Evolutionary conservation across 495 filamentous ascomycete genomes (phyloP).

Genomic region (Penicillium samsonianum): DNA sequence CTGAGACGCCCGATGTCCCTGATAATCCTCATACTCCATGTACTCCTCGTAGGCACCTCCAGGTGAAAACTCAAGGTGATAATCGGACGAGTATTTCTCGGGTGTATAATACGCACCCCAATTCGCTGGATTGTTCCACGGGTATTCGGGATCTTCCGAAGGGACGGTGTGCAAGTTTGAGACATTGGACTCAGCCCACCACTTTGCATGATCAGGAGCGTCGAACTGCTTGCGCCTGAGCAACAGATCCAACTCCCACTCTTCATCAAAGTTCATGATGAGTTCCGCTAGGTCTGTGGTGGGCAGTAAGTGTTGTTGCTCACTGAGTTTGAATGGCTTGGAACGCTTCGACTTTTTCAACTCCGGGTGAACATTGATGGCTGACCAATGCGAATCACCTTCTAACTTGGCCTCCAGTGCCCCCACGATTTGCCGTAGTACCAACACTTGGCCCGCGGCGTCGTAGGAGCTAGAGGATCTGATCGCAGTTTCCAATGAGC

Average conservation of each 20-base stretch:
- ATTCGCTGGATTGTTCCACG: not conserved
- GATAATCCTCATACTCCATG: not conserved
- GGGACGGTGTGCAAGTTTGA: not conserved
- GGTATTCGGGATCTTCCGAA: constrained; percentile 10
- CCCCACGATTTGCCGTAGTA: not conserved
- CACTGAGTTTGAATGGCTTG: not conserved
- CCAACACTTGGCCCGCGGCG: constrained; percentile 14
- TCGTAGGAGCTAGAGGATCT: not conserved
- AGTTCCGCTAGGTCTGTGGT: constrained; percentile 5
- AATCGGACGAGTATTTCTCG: not conserved
- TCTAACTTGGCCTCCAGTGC: constrained; percentile 5
- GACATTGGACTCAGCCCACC: constrained; percentile 9
- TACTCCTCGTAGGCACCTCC: not conserved
- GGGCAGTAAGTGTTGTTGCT: constrained; percentile 7
- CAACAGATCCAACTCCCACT: constrained; percentile 26
- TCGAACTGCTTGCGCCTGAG: constrained; percentile 5
- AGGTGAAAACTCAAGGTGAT: constrained; percentile 9
- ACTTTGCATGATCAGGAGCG: not conserved
- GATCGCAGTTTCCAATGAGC: constrained; percentile 12
- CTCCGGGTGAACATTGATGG: not conserved
- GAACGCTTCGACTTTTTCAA: constrained; percentile 7
- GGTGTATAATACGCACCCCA: constrained; percentile 10
- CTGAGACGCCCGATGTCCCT: not conserved
- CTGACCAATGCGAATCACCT: constrained; percentile 12
- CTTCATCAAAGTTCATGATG: constrained; percentile 26